phyloP scores from a whole-genome alignment of 305 asterid genomes.

The Fraxinus paxiana region DNA sequence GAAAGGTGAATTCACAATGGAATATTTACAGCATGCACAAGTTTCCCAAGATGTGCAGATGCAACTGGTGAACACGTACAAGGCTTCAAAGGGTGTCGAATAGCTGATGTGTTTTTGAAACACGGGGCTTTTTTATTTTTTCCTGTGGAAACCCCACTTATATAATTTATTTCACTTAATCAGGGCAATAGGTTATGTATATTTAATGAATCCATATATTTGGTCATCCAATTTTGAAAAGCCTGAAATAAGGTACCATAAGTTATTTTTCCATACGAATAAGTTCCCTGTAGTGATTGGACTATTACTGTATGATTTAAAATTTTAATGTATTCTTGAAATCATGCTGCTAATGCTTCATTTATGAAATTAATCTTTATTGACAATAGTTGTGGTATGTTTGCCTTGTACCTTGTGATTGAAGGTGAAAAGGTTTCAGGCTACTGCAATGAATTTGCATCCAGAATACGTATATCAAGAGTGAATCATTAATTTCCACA shows the following conservation, averaged over 20 bases:
- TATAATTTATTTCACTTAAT: conserved; percentile 7
- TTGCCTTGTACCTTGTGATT: background rate
- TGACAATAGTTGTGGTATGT: background rate
- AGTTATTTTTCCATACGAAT: conserved; percentile 1
- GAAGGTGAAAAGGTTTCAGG: background rate
- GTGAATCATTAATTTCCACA: background rate
- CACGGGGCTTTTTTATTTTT: background rate
- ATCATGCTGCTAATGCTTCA: background rate
- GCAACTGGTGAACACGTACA: conserved; percentile 66
- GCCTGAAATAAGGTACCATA: conserved; percentile 14
- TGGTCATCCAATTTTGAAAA: conserved; percentile 38
- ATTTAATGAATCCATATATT: conserved; percentile 12
- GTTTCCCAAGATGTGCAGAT: conserved; percentile 83
- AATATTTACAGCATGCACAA: conserved; percentile 73
- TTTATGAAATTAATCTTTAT: background rate
- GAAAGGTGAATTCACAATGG: conserved; percentile 99
- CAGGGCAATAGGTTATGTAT: conserved; percentile 15
- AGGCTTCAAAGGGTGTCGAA: conserved; percentile 53
- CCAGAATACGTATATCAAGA: background rate
- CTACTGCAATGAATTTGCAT: background rate
- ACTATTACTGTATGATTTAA: conserved; percentile 1
- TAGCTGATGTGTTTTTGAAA: conserved; percentile 25
- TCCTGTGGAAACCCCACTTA: background rate
- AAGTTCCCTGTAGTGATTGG: conserved; percentile 10
- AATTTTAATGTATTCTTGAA: background rate